Conservation (phyloP, 2,329 filamentous ascomycete species). For the Whalleya microplaca region DNA sequence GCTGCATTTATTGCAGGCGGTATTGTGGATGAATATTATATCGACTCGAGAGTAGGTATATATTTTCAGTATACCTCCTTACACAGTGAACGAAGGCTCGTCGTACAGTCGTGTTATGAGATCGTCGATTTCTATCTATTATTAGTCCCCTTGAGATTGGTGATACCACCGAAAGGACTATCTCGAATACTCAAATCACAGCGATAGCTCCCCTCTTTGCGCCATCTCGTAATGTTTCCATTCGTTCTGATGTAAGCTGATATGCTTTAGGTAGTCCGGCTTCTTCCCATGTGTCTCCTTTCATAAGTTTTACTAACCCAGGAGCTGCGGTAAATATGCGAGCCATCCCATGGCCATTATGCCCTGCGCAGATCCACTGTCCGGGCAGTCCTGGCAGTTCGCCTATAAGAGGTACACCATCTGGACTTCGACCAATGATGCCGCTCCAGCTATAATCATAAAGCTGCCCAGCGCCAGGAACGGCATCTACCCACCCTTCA, state of each 20-base stretch:
- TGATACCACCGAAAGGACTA: background rate
- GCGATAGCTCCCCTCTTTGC: background rate
- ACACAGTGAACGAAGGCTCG: too few species aligned
- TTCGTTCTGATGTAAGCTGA: slow-evolving; percentile 14
- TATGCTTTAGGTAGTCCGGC: slow-evolving; percentile 19
- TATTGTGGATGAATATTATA: too few species aligned
- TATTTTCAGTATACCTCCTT: too few species aligned
- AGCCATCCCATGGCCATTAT: slow-evolving; percentile 26
- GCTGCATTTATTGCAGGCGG: too few species aligned
- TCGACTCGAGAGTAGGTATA: too few species aligned
- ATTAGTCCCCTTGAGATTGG: too few species aligned
- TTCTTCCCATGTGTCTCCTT: slow-evolving; percentile 15
- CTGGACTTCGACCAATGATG: slow-evolving; percentile 12
- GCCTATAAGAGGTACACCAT: slow-evolving; percentile 23
- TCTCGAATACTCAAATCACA: background rate
- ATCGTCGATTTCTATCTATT: too few species aligned
- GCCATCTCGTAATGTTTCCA: background rate
- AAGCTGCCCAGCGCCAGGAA: slow-evolving; percentile 33
- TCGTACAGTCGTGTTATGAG: too few species aligned
- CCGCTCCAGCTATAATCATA: slow-evolving; percentile 30
- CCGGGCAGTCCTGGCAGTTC: slow-evolving; percentile 15
- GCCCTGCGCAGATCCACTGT: slow-evolving; percentile 24
- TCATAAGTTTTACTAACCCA: slow-evolving; percentile 21
- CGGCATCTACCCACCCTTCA: slow-evolving; percentile 29
- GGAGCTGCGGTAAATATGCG: slow-evolving; percentile 23